phyloP scores from a whole-genome alignment of 208 protist genomes.

The Angomonas ambiguus region DNA sequence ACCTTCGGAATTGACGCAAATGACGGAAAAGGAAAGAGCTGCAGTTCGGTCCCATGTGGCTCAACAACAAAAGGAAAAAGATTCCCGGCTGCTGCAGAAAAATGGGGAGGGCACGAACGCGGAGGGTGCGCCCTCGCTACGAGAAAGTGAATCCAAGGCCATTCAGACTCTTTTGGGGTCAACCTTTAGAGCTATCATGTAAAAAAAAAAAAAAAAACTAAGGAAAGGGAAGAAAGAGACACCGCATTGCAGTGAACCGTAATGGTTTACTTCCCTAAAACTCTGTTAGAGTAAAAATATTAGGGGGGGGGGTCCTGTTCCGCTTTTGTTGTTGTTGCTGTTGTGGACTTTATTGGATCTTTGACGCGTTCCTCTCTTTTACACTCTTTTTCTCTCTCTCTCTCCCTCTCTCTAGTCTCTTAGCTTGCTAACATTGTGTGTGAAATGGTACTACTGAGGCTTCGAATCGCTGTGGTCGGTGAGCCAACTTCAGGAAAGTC shows the following conservation, averaged over 20 bases:
- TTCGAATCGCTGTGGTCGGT: conserved; percentile 83
- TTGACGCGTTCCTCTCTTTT: not conserved
- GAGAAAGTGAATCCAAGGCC: too few species aligned
- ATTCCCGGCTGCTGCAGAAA: not conserved
- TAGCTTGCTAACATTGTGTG: not conserved
- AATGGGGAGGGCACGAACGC: too few species aligned
- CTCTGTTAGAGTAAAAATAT: too few species aligned
- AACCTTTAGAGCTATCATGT: too few species aligned
- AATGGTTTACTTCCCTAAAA: too few species aligned
- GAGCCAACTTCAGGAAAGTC: conserved; percentile 89
- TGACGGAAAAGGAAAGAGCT: conserved; percentile 74
- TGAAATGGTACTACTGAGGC: conserved; percentile 79
- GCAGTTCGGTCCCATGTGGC: conserved; percentile 41
- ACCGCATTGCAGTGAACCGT: too few species aligned
- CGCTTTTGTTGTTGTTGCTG: too few species aligned
- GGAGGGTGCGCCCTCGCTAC: too few species aligned
- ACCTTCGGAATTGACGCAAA: conserved; percentile 56
- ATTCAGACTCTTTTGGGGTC: too few species aligned
- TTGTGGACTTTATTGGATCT: too few species aligned
- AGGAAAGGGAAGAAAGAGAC: too few species aligned
- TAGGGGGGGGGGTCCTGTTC: too few species aligned
- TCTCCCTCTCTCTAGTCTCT: not conserved
- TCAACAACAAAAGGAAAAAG: conserved; percentile 13
- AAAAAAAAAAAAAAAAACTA: conserved; percentile 3
- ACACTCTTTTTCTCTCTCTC: not conserved